Base-by-base conservation (phyloP, 352 stramenopile species). In the Phytophthora gonapodyides region DNA sequence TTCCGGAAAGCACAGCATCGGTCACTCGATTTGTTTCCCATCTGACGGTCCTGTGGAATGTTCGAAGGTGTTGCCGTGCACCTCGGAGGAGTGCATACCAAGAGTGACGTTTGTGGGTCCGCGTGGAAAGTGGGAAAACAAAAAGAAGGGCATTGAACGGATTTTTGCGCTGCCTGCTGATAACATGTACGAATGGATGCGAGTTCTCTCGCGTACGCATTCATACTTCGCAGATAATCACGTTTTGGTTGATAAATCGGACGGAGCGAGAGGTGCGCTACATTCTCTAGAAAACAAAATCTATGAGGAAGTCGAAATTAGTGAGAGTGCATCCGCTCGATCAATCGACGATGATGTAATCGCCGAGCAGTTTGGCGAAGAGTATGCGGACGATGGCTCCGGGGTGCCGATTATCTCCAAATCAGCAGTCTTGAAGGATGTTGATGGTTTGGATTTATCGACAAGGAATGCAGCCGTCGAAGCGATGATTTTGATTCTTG, bases 1-100 rank as follows among this genome's bases (percentile, higher is more conserved):
- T 0, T 47, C 57, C 3, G 30, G 57, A 5, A 57, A 57, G 35
- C 40, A 57, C 24, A 11, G n/a, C 2, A 9, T 57, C 2, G 57
- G 40, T 0, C 46, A 64, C n/a, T 53, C 47, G 9, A 64, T 54
- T 11, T 64, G 45, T 4, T 64, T 64, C 33, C 44, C 21, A 1
- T 49, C 21, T 7, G 16, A 6, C 10, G n/a, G 55, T 2, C 56
- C 46, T 17, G 16, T 1, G 1, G 11, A 6, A 5, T 51, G 24
- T 17, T 57, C 37, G 0, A 45, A 50, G 6, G 38, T 46, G 1
- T 17, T 56, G 0, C 45, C 55, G 1, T 38, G 13, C 10, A 40
- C 37, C 2, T 7, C 16, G 5, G 21, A 44, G 6, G 56, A 57
- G 1, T 57, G 46, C 11, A 38, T 45, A 17, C 38, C 56, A 7